Evolutionary conservation across 2,329 filamentous ascomycete species (phyloP).

Genomic region (Monilinia polystroma): DNA sequence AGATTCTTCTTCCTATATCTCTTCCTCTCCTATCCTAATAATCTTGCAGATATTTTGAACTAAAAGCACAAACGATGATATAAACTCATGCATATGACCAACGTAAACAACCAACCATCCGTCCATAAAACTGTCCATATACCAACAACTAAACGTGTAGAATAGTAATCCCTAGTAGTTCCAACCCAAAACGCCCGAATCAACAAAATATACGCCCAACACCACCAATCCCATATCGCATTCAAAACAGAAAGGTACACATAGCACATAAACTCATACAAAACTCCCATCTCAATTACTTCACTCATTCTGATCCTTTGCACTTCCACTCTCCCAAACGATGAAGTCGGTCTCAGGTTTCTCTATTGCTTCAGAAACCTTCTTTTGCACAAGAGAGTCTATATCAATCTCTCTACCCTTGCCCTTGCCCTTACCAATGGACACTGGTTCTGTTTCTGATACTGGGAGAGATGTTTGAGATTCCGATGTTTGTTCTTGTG

Average conservation of each 20-base stretch:
- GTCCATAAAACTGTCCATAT: neutral
- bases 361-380: constrained; percentile 54
- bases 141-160: neutral
- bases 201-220: neutral
- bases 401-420: constrained; percentile 41
- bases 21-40: neutral
- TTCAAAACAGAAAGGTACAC: neutral
- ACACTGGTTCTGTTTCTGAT: neutral
- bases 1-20: neutral
- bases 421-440: constrained; percentile 1
- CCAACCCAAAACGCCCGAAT: neutral
- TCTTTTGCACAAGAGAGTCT: constrained; percentile 44
- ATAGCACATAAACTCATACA: constrained; percentile 7
- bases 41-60: neutral
- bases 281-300: neutral
- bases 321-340: constrained; percentile 69
- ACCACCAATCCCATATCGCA: neutral
- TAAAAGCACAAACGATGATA: neutral
- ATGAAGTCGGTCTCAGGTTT: constrained; percentile 62
- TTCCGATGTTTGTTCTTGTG: neutral
- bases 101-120: neutral
- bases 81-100: neutral
- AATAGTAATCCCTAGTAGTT: neutral
- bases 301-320: constrained; percentile 50
- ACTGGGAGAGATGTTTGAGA: too few relatives aligned